Base-by-base conservation (phyloP, 2,329 filamentous ascomycete genomes). In the Neoscytalidium dimidiatum region DNA sequence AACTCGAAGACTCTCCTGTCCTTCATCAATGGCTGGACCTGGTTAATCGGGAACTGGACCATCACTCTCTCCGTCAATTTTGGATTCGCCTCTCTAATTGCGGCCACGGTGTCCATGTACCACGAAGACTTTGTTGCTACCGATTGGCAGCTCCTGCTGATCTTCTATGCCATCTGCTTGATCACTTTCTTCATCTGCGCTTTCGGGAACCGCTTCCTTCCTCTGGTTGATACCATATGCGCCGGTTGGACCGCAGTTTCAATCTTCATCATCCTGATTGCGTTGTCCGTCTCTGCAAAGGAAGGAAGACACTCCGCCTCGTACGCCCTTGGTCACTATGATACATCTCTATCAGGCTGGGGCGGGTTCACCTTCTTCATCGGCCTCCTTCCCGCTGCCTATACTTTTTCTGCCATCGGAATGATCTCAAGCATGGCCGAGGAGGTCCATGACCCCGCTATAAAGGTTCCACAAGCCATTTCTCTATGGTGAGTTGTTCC, bases 261-360 rank as follows among this genome's bases (percentile, higher is more conserved):
- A 73, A 79, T 1, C 73, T 82, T 63, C 0, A 74, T 76, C 11
- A 76, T 78, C 51, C 74, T 77, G 17, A 74, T 77, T 3, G 80
- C 84, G 0, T 83, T 85, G 63, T 79, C 79, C 3, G 72, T 76
- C 1, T 85, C 85, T 67, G 73, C 77, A 19, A 84, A 85, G 64
- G 71, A 17, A 82, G 82, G 1, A 72, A 72, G 3, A 85, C 52
- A 41, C 13, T 38, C 31, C 14, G 52, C 52, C 81, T 79, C 73
- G 73, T 2, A 81, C 71, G 3, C 52, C 9, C 33, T 56, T 2
- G 52, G 52, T 84, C 0, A 83, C 83, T 8, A 88, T 88, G 86
- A 85, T 85, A 56, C 1, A 86, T 88, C 74, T 86, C 41, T 56
- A 9, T 19, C 52, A 0, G 52, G 52, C 2, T 56, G 52, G 52